Evolutionary conservation across 2,329 filamentous ascomycete species (phyloP).

Genomic region (Penicillium decumbens): DNA sequence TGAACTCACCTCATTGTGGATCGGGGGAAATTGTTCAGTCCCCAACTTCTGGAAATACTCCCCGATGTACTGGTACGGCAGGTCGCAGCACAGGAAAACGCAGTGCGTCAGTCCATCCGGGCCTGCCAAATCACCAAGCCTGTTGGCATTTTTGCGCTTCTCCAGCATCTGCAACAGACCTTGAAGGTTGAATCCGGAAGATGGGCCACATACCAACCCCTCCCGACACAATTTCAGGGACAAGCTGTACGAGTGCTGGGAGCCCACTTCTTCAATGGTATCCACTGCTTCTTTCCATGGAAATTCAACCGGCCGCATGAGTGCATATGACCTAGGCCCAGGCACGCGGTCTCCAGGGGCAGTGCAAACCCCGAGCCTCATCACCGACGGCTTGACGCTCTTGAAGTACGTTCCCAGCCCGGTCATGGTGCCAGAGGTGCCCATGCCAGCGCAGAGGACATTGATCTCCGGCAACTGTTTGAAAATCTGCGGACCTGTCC

Average conservation of each 20-base stretch:
- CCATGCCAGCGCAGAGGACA: conserved; percentile 55
- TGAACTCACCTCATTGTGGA: conserved; percentile 44
- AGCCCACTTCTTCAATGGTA: conserved; percentile 54
- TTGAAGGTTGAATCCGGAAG: conserved; percentile 56
- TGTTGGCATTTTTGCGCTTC: conserved; percentile 46
- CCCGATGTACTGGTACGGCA: conserved; percentile 60
- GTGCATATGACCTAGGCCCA: conserved; percentile 52
- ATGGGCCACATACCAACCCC: conserved; percentile 58
- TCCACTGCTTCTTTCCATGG: conserved; percentile 57
- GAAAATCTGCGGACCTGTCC: conserved; percentile 58
- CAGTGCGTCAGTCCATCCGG: conserved; percentile 48
- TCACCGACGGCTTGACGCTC: conserved; percentile 40
- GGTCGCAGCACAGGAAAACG: conserved; percentile 59
- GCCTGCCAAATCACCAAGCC: conserved; percentile 44
- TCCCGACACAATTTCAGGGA: conserved; percentile 55
- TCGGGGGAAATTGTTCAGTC: conserved; percentile 47
- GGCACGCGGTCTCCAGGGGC: conserved; percentile 55
- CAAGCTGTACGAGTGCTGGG: conserved; percentile 50
- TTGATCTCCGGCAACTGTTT: conserved; percentile 55
- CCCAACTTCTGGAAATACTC: conserved; percentile 58
- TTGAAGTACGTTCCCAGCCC: conserved; percentile 51
- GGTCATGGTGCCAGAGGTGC: conserved; percentile 52
- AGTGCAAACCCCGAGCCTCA: conserved; percentile 50
- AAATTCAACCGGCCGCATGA: conserved; percentile 51
- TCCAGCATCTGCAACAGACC: conserved; percentile 51